Percentiles rank a stretch among this genome's conserved stretches.
Evolutionary conservation across 495 filamentous ascomycete species (phyloP).

Genomic region (Lasiosphaeriaceae sp.): DNA sequence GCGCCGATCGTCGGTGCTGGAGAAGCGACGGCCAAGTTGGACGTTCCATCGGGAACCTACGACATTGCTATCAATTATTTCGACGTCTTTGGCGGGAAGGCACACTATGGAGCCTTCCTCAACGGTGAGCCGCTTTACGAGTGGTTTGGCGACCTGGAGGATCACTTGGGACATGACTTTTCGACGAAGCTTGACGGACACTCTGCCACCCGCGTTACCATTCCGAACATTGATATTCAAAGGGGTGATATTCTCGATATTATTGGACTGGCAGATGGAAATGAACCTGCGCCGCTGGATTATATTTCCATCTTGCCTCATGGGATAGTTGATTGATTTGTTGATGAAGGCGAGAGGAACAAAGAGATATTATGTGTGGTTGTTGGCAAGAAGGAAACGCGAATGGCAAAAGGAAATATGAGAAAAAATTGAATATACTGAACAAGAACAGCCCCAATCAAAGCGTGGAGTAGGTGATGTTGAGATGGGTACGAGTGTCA

Average conservation of each 20-base stretch:
- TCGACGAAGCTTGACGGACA: conserved; percentile 59
- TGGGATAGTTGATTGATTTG: conserved; percentile 52
- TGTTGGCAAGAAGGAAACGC: neutral
- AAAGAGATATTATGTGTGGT: neutral
- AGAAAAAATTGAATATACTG: neutral
- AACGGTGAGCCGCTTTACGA: conserved; percentile 48
- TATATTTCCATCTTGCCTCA: conserved; percentile 60
- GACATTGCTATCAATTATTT: conserved; percentile 65
- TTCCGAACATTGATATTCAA: conserved; percentile 45
- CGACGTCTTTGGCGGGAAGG: conserved; percentile 56
- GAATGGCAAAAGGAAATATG: neutral
- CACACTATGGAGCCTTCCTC: conserved; percentile 47
- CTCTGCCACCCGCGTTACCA: conserved; percentile 59
- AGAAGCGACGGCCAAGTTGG: conserved; percentile 43
- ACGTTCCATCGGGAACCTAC: conserved; percentile 50
- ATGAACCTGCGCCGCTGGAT: conserved; percentile 62
- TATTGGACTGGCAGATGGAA: conserved; percentile 54
- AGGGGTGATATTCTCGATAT: conserved; percentile 58
- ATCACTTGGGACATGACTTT: conserved; percentile 51
- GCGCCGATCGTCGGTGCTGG: conserved; percentile 43
- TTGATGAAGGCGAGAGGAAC: neutral
- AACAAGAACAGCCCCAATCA: neutral
- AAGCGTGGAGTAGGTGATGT: neutral
- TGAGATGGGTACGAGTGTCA: neutral
- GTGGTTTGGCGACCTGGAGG: conserved; percentile 57